Base-by-base conservation (phyloP, 768 basidiomycete genomes). In the Rhodotorula graminis region DNA sequence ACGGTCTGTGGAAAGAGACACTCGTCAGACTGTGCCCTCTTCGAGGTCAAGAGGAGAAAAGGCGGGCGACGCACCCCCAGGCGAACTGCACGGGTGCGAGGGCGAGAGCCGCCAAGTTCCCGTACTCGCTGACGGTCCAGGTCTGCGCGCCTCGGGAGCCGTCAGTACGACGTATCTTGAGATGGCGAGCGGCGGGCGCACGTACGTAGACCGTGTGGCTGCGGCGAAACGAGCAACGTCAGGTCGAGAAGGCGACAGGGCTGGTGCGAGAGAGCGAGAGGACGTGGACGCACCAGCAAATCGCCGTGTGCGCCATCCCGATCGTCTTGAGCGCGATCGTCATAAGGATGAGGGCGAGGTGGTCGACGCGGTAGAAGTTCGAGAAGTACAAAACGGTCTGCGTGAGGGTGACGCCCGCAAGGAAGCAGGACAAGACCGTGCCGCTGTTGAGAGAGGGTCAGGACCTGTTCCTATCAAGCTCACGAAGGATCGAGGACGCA, bases 81-180 rank as follows among this genome's bases (percentile, higher is more conserved):
- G 49, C 49, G 19, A 50, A 50, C 0, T 56, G 56, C 29, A 33
- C 49, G 2, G 67, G 67, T 0, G 19, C 21, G 9, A 42, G 47
- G 37, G 42, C 23, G 29, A 68, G 59, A 25, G 44, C 10, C 12
- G 40, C 47, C 21, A 62, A n/a, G 31, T 61, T 18, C 2, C 67
- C 67, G 29, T 61, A 68, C 44, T 68, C 37, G 29, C 14, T 40
- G 7, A 68, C 67, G 40, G 31, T 50, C 67, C 67, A 68, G 49
- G 21, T 10, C 49, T 50, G 49, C 10, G 19, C n/a, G n/a, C n/a
- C n/a, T n/a, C n/a, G n/a, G n/a, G n/a, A n/a, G n/a, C n/a, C n/a
- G n/a, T n/a, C n/a, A n/a, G n/a, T n/a, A n/a, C n/a, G n/a, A n/a
- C n/a, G n/a, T n/a, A n/a, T n/a, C n/a, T n/a, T n/a, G n/a, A n/a